Conservation (phyloP, 2,329 filamentous ascomycete genomes). For the Emericellopsis atlantica region DNA sequence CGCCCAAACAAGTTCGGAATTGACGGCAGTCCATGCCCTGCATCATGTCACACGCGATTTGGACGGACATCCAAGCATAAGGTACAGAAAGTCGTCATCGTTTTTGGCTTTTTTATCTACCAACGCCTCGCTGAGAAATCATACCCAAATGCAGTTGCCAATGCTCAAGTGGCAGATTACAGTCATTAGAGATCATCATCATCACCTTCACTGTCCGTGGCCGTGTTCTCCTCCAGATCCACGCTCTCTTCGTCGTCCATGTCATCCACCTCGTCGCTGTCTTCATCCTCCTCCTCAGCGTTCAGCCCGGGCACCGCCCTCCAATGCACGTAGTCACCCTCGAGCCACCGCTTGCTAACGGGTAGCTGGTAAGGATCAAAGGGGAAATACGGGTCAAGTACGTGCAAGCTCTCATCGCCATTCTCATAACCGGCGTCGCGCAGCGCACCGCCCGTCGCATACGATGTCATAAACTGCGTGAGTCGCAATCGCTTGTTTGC, state of each 20-base stretch:
- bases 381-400: conserved; percentile 90
- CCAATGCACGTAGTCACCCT: conserved; percentile 75
- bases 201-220: conserved; percentile 33
- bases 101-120: not conserved
- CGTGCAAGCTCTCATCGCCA: conserved; percentile 65
- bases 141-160: not conserved
- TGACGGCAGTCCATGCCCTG: no score
- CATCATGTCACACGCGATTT: no score
- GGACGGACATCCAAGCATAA: not conserved
- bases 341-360: conserved; percentile 76
- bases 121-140: conserved; percentile 4
- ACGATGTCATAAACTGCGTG: conserved; percentile 52
- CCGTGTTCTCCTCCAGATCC: conserved; percentile 33
- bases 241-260: conserved; percentile 35
- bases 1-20: no score
- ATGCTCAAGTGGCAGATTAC: not conserved
- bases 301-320: conserved; percentile 59
- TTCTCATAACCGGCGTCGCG: conserved; percentile 31
- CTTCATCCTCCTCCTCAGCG: conserved; percentile 40
- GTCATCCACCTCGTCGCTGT: conserved; percentile 32
- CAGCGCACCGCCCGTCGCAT: conserved; percentile 39
- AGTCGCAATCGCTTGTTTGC: conserved; percentile 84
- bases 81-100: not conserved
- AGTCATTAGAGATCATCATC: conserved; percentile 5
- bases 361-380: conserved; percentile 95